Evolutionary conservation across 805 yeast species (phyloP).

Genomic region (Grigorovia humatica): DNA sequence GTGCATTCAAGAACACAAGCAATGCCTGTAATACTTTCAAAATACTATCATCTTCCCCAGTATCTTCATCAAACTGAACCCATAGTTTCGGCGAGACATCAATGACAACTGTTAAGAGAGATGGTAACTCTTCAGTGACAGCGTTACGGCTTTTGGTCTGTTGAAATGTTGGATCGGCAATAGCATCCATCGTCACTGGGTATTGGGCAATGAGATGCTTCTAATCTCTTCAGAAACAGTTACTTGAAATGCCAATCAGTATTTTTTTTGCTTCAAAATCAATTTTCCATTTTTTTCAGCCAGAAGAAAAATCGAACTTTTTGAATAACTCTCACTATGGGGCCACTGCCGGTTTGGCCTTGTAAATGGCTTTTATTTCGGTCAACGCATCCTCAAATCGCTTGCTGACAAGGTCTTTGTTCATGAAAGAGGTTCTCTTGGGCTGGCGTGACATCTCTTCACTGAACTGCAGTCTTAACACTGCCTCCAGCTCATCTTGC

Average conservation of each 20-base stretch:
- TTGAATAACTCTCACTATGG: neutral
- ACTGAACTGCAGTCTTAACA: conserved; percentile 24
- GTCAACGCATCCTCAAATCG: conserved; percentile 22
- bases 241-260: neutral
- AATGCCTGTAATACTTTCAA: conserved; percentile 54
- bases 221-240: neutral
- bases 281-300: neutral
- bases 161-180: conserved; percentile 27
- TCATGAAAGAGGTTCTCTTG: conserved; percentile 10
- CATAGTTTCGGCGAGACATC: conserved; percentile 59
- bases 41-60: conserved; percentile 33
- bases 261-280: neutral
- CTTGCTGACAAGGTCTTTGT: conserved; percentile 6
- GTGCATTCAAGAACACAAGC: conserved; percentile 76
- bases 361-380: conserved; percentile 6
- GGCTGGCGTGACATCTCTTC: conserved; percentile 20
- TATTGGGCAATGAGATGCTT: neutral
- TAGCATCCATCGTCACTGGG: conserved; percentile 24
- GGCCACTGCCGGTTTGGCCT: neutral
- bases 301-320: neutral
- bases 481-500: conserved; percentile 17
- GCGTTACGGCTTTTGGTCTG: conserved; percentile 15
- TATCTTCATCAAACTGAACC: conserved; percentile 29
- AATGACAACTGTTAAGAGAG: conserved; percentile 64
- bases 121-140: conserved; percentile 54